Base-by-base conservation (phyloP, 352 stramenopile species). In the Phytophthora boehmeriae region DNA sequence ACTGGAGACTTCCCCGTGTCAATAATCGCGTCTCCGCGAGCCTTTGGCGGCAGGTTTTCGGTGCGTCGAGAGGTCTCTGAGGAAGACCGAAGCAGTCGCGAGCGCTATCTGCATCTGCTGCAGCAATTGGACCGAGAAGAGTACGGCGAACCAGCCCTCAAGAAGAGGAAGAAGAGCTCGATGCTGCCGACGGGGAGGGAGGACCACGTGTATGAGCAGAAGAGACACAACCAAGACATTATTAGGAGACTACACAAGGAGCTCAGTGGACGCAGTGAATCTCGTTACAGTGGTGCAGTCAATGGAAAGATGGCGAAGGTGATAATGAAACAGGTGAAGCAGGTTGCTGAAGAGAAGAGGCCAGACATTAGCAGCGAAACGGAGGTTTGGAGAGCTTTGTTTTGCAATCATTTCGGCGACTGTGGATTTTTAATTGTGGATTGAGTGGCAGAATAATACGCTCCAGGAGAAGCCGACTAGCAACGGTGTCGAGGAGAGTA, bases 111-210 rank as follows among this genome's bases (percentile, higher is more conserved):
- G 20, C 63, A 66, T 14, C 36, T 77, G 34, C 59, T 92, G 36
- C 63, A 85, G 55, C 45, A 81, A 38, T 49, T 79, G 19, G 61
- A 80, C 32, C 43, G 41, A 10, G 72, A 79, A 35, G 77, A 90
- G 45, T 89, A 92, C 69, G 57, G 61, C 38, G 61, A 54, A 10
- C 60, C 63, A 23, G 27, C 38, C 4, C 41, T n/a, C 10, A 83
- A 74, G 48, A 75, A 60, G 36, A 68, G 73, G 19, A 83, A 80
- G 48, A 59, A 57, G 27, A 49, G 25, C 25, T 13, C 32, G 30
- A n/a, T 54, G 22, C 28, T 34, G 6, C 34, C 36, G n/a, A 43
- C 72, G 19, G 38, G 54, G 4, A 75, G 75, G 53, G 51, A 78
- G 32, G 63, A 88, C 43, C 75, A 76, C 43, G 42, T 70, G 11